Evolutionary conservation across 768 basidiomycete genomes (phyloP), one percentile per base, ranked within the genome.

Genomic region (Cytidiella melzeri): DNA sequence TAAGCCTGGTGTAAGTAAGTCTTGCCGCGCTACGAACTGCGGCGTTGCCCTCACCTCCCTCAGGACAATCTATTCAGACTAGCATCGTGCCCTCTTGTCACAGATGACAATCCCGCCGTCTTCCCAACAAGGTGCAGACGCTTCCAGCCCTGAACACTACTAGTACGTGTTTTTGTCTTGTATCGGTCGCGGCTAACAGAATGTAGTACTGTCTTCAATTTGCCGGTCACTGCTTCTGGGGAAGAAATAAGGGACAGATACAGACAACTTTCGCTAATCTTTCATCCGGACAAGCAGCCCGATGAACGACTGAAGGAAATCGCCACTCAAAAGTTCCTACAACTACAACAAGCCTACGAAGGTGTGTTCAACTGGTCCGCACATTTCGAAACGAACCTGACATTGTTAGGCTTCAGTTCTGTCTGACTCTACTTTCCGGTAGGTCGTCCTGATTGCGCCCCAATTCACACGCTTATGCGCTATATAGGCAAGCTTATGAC

Each of bases 261-360:
- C 63, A 72, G 78, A 37, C 62, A 77, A 4, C 65, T 92, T 23
- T 91, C 90, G 3, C 74, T 92, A 24, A 68, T 84, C 18, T 90
- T 87, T 55, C 91, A 95, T 57, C 91, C 91, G 0, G 91, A 95
- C 73, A 85, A 84, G 61, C 87, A 92, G 51, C 74, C 71, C 19
- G 78, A 80, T 59, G 75, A 78, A 45, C 63, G 63, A 15, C 66
- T 73, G 51, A 81, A 77, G 59, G 73, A 68, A 43, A 73, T 77
- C 1, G 88, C 91, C 0, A 76, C 80, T 21, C 71, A 74, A 26
- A 77, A 76, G 43, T 92, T 92, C 54, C 72, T 84, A 15, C 80
- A 84, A 62, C 75, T 93, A 19, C 87, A 91, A 55, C 84, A 83
- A 55, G 89, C 91, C 11, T 92, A 92, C 62, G 81, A 92, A 76